Evolutionary conservation across 1,284 basidiomycete species (phyloP), one percentile per base, ranked within the genome.

Genomic region (Ustilago lituana): DNA sequence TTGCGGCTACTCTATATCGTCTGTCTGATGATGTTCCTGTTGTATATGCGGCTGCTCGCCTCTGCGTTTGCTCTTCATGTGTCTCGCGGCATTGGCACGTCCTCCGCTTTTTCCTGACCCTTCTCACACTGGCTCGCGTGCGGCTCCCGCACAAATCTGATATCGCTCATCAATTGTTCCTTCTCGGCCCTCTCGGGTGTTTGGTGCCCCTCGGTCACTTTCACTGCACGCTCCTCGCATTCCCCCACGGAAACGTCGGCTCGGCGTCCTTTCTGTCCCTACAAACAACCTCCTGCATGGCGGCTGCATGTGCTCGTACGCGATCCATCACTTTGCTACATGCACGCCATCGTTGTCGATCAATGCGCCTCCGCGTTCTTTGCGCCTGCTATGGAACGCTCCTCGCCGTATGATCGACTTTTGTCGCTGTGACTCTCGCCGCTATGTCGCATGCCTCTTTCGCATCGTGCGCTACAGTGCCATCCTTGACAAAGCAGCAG

Each of bases 261-360:
- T 43, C 38, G 53, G 29, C 41, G 27, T 41, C 38, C 38, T 43
- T 32, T 23, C 17, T 36, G 27, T 35, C 33, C 54, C 60, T 27
- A 63, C 54, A 63, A 63, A 63, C 60, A 57, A 47, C 33, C 22
- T 46, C 12, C 49, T 58, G 55, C 61, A 58, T 57, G 40, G 4
- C 22, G 22, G n/a, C 39, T 57, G 61, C 50, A 39, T 45, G 36
- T 40, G 40, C 38, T 49, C 27, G 6, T 46, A 15, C 41, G 44
- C 40, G 50, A 39, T 32, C 26, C 29, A 40, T 53, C 39, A 35
- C 50, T 32, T 33, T 43, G 49, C 49, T 3, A 54, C 31, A 57
- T 64, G 61, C 61, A 45, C 46, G 61, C 44, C 54, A 38, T 35
- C 46, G 54, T 10, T 53, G 61, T 49, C 43, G 57, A 59, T 43